These are phyloP conservation scores for Tritrichomonas musculus DNA, from an alignment of 208 protist genomes.

Conservation along the genomic window DNA sequence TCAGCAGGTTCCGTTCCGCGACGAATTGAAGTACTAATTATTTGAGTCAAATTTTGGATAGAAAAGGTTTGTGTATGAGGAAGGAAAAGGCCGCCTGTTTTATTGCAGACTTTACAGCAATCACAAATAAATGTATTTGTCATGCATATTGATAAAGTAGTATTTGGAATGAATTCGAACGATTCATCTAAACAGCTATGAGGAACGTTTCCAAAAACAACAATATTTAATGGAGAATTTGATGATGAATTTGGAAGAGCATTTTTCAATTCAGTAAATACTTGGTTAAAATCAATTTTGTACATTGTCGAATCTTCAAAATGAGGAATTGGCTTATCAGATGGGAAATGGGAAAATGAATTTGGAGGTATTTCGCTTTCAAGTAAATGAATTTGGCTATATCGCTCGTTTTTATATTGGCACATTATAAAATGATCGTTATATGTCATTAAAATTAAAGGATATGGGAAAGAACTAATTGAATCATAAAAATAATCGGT, in stretches of 20 bases:
- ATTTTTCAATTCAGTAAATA: background rate
- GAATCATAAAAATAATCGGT: background rate
- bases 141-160: too few species aligned
- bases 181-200: too few species aligned
- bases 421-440: background rate
- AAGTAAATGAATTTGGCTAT: background rate
- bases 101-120: background rate
- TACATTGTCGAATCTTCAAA: background rate
- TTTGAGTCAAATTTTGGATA: background rate
- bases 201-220: too few species aligned
- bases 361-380: background rate
- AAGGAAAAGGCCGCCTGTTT: background rate
- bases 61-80: background rate
- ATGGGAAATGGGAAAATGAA: background rate
- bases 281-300: background rate
- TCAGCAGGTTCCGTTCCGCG: background rate
- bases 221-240: too few species aligned
- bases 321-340: background rate
- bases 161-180: too few species aligned
- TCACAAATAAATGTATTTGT: background rate
- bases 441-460: background rate
- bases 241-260: background rate
- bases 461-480: background rate
- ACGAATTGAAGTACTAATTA: background rate
- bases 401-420: background rate